phyloP scores from a whole-genome alignment of 768 basidiomycete genomes.

The Leccinum ochraceum region DNA sequence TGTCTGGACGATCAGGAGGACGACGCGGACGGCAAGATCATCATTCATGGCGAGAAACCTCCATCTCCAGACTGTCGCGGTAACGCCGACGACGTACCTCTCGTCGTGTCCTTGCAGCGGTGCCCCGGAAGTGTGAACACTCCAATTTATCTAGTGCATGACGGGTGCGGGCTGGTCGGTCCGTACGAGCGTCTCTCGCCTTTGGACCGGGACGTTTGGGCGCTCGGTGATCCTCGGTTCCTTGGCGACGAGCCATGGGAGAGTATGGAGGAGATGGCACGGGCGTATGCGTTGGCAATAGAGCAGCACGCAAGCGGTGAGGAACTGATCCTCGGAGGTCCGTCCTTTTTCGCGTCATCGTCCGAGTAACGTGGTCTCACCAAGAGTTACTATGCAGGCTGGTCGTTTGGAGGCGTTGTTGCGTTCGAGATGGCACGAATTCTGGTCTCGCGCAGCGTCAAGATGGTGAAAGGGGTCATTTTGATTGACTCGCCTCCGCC shows the following conservation, averaged over 20 bases:
- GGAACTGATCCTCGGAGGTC: conserved; percentile 58
- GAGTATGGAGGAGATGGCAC: conserved; percentile 52
- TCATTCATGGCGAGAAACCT: not conserved
- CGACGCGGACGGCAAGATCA: not conserved
- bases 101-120: conserved; percentile 31
- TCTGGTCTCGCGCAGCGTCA: conserved; percentile 40
- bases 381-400: conserved; percentile 43
- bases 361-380: not conserved
- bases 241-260: conserved; percentile 46
- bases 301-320: conserved; percentile 36
- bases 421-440: conserved; percentile 65
- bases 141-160: conserved; percentile 69
- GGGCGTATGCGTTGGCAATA: conserved; percentile 47
- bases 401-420: conserved; percentile 78
- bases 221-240: conserved; percentile 58
- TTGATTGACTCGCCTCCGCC: conserved; percentile 72
- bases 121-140: conserved; percentile 17
- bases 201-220: conserved; percentile 59
- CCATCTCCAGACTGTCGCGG: not conserved
- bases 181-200: conserved; percentile 49
- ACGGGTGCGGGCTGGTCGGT: conserved; percentile 64
- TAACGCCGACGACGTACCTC: not conserved
- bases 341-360: conserved; percentile 6
- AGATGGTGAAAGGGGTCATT: conserved; percentile 54
- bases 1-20: not conserved